Conservation (phyloP, 768 basidiomycete species). For the Mycena filopes region DNA sequence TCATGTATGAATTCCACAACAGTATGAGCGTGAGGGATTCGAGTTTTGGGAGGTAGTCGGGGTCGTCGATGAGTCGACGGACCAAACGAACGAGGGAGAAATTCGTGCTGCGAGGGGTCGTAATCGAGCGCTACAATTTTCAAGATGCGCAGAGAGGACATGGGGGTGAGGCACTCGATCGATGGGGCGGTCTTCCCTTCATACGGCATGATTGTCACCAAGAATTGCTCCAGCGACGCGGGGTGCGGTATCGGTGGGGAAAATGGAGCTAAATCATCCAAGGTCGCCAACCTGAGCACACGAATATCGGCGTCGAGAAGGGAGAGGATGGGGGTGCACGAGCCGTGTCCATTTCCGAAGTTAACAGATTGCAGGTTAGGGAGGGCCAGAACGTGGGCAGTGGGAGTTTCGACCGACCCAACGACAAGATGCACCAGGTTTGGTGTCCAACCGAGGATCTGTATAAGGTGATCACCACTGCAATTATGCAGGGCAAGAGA, state of each 20-base stretch:
- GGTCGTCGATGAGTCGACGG: too few relatives aligned
- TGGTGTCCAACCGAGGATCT: neutral
- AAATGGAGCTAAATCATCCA: neutral
- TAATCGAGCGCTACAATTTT: too few relatives aligned
- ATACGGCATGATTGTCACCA: too few relatives aligned
- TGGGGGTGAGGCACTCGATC: too few relatives aligned
- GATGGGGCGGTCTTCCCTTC: too few relatives aligned
- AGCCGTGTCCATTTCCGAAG: neutral
- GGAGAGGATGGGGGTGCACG: neutral
- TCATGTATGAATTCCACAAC: neutral
- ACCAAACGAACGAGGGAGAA: too few relatives aligned
- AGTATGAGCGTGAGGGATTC: too few relatives aligned
- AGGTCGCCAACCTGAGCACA: neutral
- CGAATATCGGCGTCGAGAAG: neutral
- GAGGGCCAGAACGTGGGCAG: too few relatives aligned
- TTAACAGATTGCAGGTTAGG: neutral
- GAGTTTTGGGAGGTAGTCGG: too few relatives aligned
- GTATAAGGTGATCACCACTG: neutral
- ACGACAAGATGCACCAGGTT: neutral
- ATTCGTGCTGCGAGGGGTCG: too few relatives aligned
- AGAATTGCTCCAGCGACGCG: neutral
- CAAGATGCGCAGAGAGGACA: too few relatives aligned
- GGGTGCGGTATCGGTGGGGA: neutral
- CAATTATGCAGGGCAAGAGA: neutral
- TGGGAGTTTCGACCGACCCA: too few relatives aligned